Percentiles rank a stretch among this genome's conserved stretches.
phyloP scores from a whole-genome alignment of 2,329 filamentous ascomycete species.

The Tolypocladium sp. region DNA sequence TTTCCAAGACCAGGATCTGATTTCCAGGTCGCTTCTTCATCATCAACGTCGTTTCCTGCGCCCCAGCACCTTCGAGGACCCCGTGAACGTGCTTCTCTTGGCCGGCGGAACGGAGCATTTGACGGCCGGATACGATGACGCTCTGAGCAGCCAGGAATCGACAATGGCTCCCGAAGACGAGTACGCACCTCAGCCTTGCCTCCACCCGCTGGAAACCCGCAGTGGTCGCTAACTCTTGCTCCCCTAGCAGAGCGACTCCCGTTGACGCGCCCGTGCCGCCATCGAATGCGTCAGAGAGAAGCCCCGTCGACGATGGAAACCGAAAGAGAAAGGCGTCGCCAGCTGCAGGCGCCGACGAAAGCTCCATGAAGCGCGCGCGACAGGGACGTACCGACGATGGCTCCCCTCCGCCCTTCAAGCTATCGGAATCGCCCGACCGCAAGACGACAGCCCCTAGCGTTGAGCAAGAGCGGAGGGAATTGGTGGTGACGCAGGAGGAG shows the following conservation, averaged over 20 bases:
- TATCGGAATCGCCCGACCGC: not conserved
- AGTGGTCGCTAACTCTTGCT: not conserved
- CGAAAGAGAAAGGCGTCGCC: constrained; percentile 21
- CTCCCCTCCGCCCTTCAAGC: not conserved
- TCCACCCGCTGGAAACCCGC: not conserved
- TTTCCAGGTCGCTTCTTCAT: not conserved
- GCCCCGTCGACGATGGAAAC: constrained; percentile 3
- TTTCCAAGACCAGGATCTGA: not conserved
- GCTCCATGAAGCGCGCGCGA: constrained; percentile 13
- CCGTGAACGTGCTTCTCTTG: not conserved
- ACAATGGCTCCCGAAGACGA: constrained; percentile 5
- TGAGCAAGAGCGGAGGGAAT: constrained; percentile 2
- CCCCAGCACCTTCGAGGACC: not conserved
- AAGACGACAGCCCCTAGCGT: not conserved
- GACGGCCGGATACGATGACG: not conserved
- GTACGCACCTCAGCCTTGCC: constrained; percentile 1
- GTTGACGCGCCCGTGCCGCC: not conserved
- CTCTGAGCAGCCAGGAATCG: not conserved
- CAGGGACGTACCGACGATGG: not conserved
- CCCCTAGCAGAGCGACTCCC: not conserved
- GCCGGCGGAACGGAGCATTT: not conserved
- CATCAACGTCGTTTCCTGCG: not conserved
- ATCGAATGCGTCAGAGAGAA: not conserved
- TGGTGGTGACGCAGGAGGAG: constrained; percentile 50
- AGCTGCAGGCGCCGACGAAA: constrained; percentile 8